Base-by-base conservation (phyloP, 805 yeast species). In the Maudiozyma bulderi region DNA sequence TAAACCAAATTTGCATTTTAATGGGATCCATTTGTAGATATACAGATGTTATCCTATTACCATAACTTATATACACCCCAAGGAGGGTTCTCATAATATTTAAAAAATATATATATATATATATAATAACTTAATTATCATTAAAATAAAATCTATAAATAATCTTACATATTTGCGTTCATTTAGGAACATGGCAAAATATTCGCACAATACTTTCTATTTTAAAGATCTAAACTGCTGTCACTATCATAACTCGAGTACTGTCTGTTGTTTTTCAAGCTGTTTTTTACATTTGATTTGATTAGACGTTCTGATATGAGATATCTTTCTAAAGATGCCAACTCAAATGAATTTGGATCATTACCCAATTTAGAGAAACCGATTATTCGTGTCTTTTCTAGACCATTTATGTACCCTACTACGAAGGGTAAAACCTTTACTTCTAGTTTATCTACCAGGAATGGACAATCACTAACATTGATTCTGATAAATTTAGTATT, bases 371-470 rank as follows among this genome's bases (percentile, higher is more conserved):
- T 74, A 47, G 81, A 82, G 57, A 87, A 82, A 6, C 96, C 96
- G 5, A 86, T 73, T 5, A 86, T 58, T 52, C 86, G 67, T 11
- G 74, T 72, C 4, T 70, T 60, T 56, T 85, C 91, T 42, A 72
- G 64, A 1, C 90, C 90, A 37, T 75, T 68, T 10, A 67, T 68
- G 58, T 82, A 87, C 8, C 80, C 70, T 1, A 84, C 64, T 2
- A 86, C 80, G 54, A 81, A 82, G 0, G 96, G 96, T 5, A 87
- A 69, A 9, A 83, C 80, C 59, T 82, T 78, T 45, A 88, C 73
- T 3, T 71, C 68, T 39, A 88, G 71, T 58, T 78, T 80, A 2
- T 78, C 67, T 5, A 80, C 87, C 43, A 88, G 67, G 58, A 87
- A 87, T 3, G 95, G 89, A 1, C 90, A 84, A 38, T 75, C 67